Conservation (phyloP, 331 rosid genomes). For the Malus hybrid region DNA sequence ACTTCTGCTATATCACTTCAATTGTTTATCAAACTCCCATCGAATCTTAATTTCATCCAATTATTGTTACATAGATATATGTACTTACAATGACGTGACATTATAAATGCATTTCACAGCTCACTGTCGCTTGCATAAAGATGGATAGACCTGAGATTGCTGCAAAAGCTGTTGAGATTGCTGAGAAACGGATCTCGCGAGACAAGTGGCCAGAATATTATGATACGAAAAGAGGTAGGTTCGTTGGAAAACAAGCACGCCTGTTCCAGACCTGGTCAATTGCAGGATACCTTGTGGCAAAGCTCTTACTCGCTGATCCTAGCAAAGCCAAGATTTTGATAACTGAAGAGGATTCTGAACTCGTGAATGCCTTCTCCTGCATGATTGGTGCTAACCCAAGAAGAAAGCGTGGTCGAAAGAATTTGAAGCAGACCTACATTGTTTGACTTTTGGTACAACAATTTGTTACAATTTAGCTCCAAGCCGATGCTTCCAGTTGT, state of each 20-base stretch:
- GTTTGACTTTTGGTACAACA: conserved; percentile 25
- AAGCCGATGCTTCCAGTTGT: neutral
- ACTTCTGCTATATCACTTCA: conserved; percentile 5
- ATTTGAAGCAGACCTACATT: conserved; percentile 46
- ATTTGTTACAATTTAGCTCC: neutral
- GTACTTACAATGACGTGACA: conserved; percentile 3
- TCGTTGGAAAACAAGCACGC: conserved; percentile 71
- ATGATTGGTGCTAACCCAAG: conserved; percentile 54
- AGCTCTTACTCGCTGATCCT: conserved; percentile 65
- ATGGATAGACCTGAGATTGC: conserved; percentile 75
- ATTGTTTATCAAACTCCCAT: neutral
- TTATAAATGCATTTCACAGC: conserved; percentile 36
- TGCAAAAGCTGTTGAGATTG: conserved; percentile 57
- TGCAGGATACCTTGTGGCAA: conserved; percentile 76
- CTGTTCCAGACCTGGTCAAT: conserved; percentile 80
- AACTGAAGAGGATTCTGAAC: conserved; percentile 81
- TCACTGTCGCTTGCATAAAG: conserved; percentile 85
- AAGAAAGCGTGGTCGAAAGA: conserved; percentile 60
- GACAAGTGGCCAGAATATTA: conserved; percentile 91
- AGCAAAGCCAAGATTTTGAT: conserved; percentile 60
- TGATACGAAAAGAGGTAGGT: conserved; percentile 59
- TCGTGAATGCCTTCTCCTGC: conserved; percentile 59
- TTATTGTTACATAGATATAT: conserved; percentile 5
- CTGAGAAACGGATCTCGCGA: conserved; percentile 50
- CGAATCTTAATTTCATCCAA: neutral